Base-by-base conservation (phyloP, 768 basidiomycete species). In the Hemileccinum impolitum region DNA sequence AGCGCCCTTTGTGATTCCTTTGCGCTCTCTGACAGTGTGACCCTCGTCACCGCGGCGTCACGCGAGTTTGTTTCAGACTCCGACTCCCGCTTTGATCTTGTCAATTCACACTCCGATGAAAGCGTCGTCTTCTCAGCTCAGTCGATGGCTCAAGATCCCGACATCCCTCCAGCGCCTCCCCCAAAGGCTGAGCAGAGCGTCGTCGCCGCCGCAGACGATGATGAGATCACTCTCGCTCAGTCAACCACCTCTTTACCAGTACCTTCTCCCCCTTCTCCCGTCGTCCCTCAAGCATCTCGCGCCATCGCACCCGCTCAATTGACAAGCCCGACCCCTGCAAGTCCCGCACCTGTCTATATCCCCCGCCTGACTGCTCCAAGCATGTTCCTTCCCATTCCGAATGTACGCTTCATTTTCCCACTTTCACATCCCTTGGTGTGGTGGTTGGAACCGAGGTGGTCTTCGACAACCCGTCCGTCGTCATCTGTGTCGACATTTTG, bases 341-440 rank as follows among this genome's bases (percentile, higher is more conserved):
- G 52, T 15, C 50, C 58, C 18, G 47, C 60, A 12, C 62, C 64
- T 40, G 60, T 87, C 18, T 84, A 81, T 63, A 71, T 88, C 23
- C 87, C 88, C 2, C 81, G 80, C 32, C 78, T 91, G 32, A 74
- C 84, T 31, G 66, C 80, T 25, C 83, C 89, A 30, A 85, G 82
- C 30, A 85, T 91, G 84, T 92, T 92, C 64, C 70, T 91, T 40
- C 90, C 90, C n/a, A 86, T 91, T 37, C 90, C 90, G 43, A 90
- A 90, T 73, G 90, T 92, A 77, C 81, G 87, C 80, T 70, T 58
- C 57, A 26, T 56, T 66, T 63, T 43, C 48, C 70, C 70, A 43
- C 68, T 79, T 53, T 78, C 75, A 39, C 72, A 72, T 66, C 67
- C 73, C 50, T 71, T 86, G 39, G 74, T 76, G 11, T 86, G 81